Evolutionary conservation across 2,329 filamentous ascomycete species (phyloP).

Genomic region (Talaromyces pinophilus): DNA sequence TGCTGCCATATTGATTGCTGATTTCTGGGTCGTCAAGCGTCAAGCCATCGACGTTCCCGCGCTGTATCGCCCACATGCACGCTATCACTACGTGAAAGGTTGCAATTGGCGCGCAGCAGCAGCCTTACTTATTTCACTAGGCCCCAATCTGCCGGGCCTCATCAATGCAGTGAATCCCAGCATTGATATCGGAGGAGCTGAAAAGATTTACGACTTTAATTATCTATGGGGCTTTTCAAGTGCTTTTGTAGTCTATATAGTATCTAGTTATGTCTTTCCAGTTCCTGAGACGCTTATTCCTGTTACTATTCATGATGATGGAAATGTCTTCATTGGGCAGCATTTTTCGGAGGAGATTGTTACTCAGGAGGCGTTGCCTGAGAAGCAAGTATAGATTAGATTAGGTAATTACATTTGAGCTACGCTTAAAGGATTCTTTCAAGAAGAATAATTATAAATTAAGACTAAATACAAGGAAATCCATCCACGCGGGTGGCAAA

Average conservation of each 20-base stretch:
- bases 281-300: conserved; percentile 14
- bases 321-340: conserved; percentile 4
- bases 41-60: conserved; percentile 45
- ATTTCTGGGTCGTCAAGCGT: conserved; percentile 46
- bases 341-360: neutral
- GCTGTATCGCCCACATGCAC: conserved; percentile 46
- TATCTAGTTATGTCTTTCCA: conserved; percentile 23
- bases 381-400: neutral
- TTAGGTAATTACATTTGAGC: neutral
- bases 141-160: conserved; percentile 34
- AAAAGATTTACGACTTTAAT: conserved; percentile 39
- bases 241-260: conserved; percentile 33
- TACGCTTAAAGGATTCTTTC: neutral
- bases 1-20: conserved; percentile 45
- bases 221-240: conserved; percentile 33
- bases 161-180: conserved; percentile 30
- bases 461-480: neutral
- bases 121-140: conserved; percentile 39
- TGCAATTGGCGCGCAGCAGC: conserved; percentile 37
- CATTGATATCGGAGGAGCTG: conserved; percentile 26
- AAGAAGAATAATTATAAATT: neutral
- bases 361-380: neutral
- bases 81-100: conserved; percentile 40
- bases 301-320: conserved; percentile 1
- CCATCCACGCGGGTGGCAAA: neutral